These are phyloP conservation scores for Phytophthora tubulina DNA, from an alignment of 352 stramenopile species.

Conservation along the genomic window DNA sequence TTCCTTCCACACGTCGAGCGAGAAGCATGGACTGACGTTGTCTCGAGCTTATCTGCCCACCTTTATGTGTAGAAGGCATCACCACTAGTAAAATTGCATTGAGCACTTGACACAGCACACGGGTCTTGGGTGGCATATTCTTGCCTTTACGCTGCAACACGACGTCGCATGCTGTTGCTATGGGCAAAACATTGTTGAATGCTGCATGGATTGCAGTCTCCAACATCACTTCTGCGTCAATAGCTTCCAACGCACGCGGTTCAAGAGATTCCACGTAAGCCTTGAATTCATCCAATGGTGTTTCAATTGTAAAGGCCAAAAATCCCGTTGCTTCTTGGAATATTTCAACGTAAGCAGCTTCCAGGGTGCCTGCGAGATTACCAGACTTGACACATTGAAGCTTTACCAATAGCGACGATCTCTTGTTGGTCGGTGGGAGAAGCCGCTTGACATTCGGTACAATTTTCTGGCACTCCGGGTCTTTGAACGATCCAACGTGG, in stretches of 20 bases:
- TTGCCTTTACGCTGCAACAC: constrained; percentile 67
- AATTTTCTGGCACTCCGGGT: constrained; percentile 81
- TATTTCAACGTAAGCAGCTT: constrained; percentile 65
- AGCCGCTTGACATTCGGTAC: constrained; percentile 66
- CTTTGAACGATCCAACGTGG: constrained; percentile 79
- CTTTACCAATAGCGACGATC: constrained; percentile 60
- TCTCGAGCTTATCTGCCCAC: constrained; percentile 33
- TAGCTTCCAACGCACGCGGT: constrained; percentile 26
- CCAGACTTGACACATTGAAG: constrained; percentile 74
- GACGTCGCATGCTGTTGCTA: constrained; percentile 56
- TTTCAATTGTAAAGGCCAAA: constrained; percentile 39
- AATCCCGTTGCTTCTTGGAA: constrained; percentile 72
- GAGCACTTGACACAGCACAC: constrained; percentile 69
- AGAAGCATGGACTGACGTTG: constrained; percentile 56
- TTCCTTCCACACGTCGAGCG: constrained; percentile 64
- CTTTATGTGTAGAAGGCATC: constrained; percentile 17
- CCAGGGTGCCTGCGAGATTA: constrained; percentile 44
- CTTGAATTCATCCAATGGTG: constrained; percentile 47
- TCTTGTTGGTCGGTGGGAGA: constrained; percentile 50
- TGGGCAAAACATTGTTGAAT: constrained; percentile 45
- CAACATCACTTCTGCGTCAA: constrained; percentile 70
- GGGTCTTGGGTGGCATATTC: constrained; percentile 51
- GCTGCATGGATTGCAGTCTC: constrained; percentile 66
- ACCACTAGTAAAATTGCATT: constrained; percentile 53
- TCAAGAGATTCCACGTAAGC: constrained; percentile 49